Evolutionary conservation across 2,329 filamentous ascomycete species (phyloP), one percentile per base, ranked within the genome.

Genomic region (Zasmidium angulare): DNA sequence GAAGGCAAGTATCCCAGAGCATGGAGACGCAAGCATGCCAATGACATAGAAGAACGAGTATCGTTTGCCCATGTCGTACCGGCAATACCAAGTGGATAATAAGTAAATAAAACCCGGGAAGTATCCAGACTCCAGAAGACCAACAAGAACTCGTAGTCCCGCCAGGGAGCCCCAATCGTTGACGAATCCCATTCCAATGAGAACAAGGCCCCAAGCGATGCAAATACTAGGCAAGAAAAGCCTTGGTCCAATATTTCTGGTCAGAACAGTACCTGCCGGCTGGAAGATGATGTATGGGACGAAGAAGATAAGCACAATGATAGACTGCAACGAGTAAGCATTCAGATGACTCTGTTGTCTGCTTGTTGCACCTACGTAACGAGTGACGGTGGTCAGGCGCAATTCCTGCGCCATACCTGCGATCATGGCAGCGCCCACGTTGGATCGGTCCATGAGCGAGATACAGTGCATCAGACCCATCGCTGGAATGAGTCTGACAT

Each of bases 291-390:
- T 82, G 72, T 91, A 91, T 14, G 87, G 83, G 64, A 89, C 79
- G 78, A 91, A 91, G 77, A 91, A 91, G 68, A 90, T 79, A 31
- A 90, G 77, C 3, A 87, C 87, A 56, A 87, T 81, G 67, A 91
- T 82, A n/a, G 84, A 80, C 67, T 78, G 26, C 26, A 6, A 11
- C 26, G 77, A 11, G 26, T 2, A 22, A n/a, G n/a, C n/a, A n/a
- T n/a, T 43, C 36, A 43, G 11, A 14, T 43, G 11, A 43, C 26
- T 29, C 26, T 11, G 36, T 17, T 4, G 36, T 43, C n/a, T 31
- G 23, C 7, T 14, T n/a, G n/a, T 4, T 7, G 14, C 12, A 17
- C 6, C 6, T 7, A 19, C 36, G 36, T 11, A 36, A 14, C 24
- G n/a, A 40, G 20, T 40, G 26, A 36, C 31, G 4, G 17, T 40